Evolutionary conservation across 805 yeast species (phyloP).

Genomic region (Cyberlindnera lachancei): DNA sequence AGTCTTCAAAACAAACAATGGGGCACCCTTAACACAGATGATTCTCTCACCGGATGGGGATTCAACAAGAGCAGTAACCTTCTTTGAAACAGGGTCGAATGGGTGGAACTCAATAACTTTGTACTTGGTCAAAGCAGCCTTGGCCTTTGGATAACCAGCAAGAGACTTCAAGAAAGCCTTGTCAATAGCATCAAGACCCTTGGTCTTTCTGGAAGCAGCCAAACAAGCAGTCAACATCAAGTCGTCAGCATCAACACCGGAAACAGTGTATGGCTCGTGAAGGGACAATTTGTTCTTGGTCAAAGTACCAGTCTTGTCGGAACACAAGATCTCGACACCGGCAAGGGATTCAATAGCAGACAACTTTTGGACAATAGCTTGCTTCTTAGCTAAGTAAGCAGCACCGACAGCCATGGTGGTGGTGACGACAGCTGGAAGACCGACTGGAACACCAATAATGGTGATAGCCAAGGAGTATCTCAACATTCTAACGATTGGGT

Average conservation of each 20-base stretch:
- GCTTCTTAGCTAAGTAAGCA: slow-evolving; percentile 94
- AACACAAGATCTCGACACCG: slow-evolving; percentile 96
- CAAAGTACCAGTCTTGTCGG: slow-evolving; percentile 97
- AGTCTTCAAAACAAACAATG: slow-evolving; percentile 92
- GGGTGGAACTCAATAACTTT: slow-evolving; percentile 95
- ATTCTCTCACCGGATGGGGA: slow-evolving; percentile 95
- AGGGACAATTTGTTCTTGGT: slow-evolving; percentile 94
- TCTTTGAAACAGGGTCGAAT: slow-evolving; percentile 96
- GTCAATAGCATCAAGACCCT: slow-evolving; percentile 97
- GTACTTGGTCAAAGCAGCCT: slow-evolving; percentile 87
- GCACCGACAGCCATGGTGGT: slow-evolving; percentile 99
- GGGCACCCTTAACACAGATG: slow-evolving; percentile 96
- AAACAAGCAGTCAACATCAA: slow-evolving; percentile 95
- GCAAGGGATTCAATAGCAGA: slow-evolving; percentile 96
- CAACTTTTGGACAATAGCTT: slow-evolving; percentile 94
- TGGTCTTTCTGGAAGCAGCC: slow-evolving; percentile 97
- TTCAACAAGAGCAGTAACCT: slow-evolving; percentile 91
- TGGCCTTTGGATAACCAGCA: slow-evolving; percentile 84
- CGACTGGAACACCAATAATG: slow-evolving; percentile 97
- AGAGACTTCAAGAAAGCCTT: slow-evolving; percentile 93
- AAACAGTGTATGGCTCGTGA: slow-evolving; percentile 96
- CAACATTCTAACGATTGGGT: slow-evolving; percentile 77
- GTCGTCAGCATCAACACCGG: slow-evolving; percentile 93
- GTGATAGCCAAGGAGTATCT: slow-evolving; percentile 93
- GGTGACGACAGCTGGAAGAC: slow-evolving; percentile 97